Evolutionary conservation across 108 stramenopile species (phyloP).

Genomic region (Skeletonema tropicum): DNA sequence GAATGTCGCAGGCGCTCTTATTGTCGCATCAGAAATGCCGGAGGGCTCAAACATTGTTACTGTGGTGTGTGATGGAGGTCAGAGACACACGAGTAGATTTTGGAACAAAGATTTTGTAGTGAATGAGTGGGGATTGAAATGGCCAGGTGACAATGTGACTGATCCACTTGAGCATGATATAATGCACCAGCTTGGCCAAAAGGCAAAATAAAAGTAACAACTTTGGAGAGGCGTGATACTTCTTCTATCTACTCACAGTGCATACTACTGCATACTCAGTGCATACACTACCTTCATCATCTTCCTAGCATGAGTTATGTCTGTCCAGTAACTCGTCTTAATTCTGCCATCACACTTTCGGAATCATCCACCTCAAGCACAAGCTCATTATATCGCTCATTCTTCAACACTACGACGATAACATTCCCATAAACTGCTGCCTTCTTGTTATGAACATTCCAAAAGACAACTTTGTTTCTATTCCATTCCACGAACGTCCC

Average conservation of each 20-base stretch:
- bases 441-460: background rate
- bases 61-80: conserved; percentile 92
- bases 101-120: conserved; percentile 88
- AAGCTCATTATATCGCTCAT: conserved; percentile 5
- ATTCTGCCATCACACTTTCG: background rate
- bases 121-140: conserved; percentile 65
- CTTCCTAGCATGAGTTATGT: background rate
- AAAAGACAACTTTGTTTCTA: background rate
- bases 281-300: too few relatives aligned
- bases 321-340: background rate
- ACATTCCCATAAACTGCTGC: background rate
- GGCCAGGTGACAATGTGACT: conserved; percentile 62
- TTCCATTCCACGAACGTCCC: conserved; percentile 2
- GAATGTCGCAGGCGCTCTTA: conserved; percentile 92
- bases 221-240: too few relatives aligned
- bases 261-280: too few relatives aligned
- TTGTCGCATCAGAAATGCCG: conserved; percentile 62
- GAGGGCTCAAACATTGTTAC: conserved; percentile 79
- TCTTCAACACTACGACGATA: background rate
- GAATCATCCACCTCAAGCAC: background rate
- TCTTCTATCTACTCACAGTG: too few relatives aligned
- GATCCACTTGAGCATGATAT: background rate
- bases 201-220: background rate
- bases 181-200: background rate
- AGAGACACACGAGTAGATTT: conserved; percentile 85